These are phyloP conservation scores for Colletotrichum orbiculare DNA, from an alignment of 2,329 filamentous ascomycete genomes.

Conservation along the genomic window DNA sequence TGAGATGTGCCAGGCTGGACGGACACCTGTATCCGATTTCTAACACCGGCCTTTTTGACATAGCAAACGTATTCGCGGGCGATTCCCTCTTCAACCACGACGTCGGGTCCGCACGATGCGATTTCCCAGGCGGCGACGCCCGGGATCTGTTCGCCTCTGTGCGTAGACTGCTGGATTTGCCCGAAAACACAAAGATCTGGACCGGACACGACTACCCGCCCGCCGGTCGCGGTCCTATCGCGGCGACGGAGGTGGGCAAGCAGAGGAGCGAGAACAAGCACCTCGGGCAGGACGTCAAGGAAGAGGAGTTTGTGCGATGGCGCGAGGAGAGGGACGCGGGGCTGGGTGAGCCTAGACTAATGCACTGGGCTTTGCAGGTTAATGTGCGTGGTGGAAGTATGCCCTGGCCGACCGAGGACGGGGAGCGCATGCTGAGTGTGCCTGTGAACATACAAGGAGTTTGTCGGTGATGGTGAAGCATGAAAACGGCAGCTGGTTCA, in stretches of 20 bases:
- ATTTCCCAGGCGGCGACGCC: constrained; percentile 62
- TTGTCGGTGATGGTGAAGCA: constrained; percentile 62
- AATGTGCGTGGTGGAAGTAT: constrained; percentile 62
- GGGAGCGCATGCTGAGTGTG: constrained; percentile 49
- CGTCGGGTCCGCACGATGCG: constrained; percentile 60
- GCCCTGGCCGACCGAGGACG: constrained; percentile 46
- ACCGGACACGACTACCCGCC: constrained; percentile 67
- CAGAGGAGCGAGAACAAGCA: constrained; percentile 62
- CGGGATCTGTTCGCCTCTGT: constrained; percentile 56
- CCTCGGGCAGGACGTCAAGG: constrained; percentile 52
- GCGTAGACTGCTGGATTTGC: constrained; percentile 54
- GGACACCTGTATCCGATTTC: not conserved
- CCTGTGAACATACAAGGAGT: constrained; percentile 44
- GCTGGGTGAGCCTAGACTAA: constrained; percentile 56
- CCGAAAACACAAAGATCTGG: constrained; percentile 59
- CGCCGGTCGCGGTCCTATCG: constrained; percentile 43
- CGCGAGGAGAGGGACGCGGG: constrained; percentile 55
- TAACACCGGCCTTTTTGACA: not conserved
- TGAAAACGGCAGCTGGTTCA: not conserved
- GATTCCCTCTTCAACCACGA: constrained; percentile 61
- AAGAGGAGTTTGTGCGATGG: constrained; percentile 57
- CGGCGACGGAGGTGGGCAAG: constrained; percentile 57
- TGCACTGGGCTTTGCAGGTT: constrained; percentile 63
- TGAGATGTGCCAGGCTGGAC: constrained; percentile 5
- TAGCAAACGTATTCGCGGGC: constrained; percentile 52